Base-by-base conservation (phyloP, 495 filamentous ascomycete genomes). In the Penicillium tannophilum region DNA sequence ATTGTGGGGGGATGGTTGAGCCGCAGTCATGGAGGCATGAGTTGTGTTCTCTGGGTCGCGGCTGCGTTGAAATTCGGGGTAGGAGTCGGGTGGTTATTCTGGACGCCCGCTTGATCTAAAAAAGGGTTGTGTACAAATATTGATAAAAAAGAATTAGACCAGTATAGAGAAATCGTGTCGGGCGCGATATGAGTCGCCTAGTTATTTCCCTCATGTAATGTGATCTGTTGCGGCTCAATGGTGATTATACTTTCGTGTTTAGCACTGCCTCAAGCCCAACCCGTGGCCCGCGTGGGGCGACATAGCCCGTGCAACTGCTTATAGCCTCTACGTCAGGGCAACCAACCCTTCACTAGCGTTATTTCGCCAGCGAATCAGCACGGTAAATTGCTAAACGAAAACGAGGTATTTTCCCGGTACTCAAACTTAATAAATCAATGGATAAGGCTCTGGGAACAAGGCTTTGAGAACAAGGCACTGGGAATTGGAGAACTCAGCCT, bases 1-100 rank as follows among this genome's bases (percentile, higher is more conserved):
- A 47, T 47, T 26, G 44, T 47, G 44, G 44, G 44, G 26, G 44
- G 44, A 26, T 47, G 44, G 44, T 10, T 47, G 1, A 47, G 44
- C n/a, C 44, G 44, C 7, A 26, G 20, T 4, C 8, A 24, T 2
- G 44, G 44, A 26, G 44, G 44, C 10, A 47, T 47, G 44, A 20
- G 20, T 2, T 11, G 24, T 12, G 19, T 26, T 2, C 12, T 47
- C 5, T 47, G 44, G 44, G 6, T 47, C 8, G 44, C 44, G 2
- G 44, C 44, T 2, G 19, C 23, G 4, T 28, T 47, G 44, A 47
- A 47, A 26, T 47, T 47, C 23, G 11, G 20, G 6, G 44, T 12
- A 6, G 44, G 44, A 10, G 44, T 47, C 14, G 44, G 44, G 1
- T 47, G 44, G 44, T 47, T 47, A 12, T 47, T 47, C 14, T 47